Evolutionary conservation across 2,329 filamentous ascomycete species (phyloP).

Genomic region (Botrytis tulipae): DNA sequence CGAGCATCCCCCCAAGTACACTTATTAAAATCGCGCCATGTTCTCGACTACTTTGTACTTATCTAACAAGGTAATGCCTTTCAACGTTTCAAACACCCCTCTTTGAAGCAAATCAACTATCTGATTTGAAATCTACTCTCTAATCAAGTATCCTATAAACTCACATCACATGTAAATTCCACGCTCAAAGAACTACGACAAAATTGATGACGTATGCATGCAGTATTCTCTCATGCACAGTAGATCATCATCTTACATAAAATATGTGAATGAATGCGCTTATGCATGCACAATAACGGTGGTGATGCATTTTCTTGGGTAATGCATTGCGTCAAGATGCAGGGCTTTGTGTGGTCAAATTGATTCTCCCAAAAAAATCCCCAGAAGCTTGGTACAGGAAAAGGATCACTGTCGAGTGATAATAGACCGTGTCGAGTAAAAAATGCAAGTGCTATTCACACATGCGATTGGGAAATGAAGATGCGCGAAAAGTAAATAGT

Average conservation of each 20-base stretch:
- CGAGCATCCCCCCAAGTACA: background rate
- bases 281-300: background rate
- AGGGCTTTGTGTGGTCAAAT: background rate
- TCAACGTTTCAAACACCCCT: background rate
- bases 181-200: background rate
- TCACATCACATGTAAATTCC: background rate
- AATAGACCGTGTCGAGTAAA: background rate
- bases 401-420: background rate
- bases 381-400: background rate
- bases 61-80: background rate
- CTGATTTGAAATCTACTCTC: background rate
- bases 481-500: background rate
- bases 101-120: background rate
- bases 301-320: background rate
- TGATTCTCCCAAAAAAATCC: background rate
- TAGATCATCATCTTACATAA: background rate
- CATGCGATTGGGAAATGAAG: too few species aligned
- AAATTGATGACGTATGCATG: slow-evolving; percentile 3
- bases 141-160: too few species aligned
- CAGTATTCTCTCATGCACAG: background rate
- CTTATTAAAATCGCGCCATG: too few species aligned
- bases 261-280: background rate
- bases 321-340: background rate
- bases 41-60: background rate
- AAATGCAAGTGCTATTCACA: background rate